A percentile compares a stretch with the other conserved stretches of the same genome.
phyloP scores from a whole-genome alignment of 495 filamentous ascomycete species.

The Cairneyella variabilis region DNA sequence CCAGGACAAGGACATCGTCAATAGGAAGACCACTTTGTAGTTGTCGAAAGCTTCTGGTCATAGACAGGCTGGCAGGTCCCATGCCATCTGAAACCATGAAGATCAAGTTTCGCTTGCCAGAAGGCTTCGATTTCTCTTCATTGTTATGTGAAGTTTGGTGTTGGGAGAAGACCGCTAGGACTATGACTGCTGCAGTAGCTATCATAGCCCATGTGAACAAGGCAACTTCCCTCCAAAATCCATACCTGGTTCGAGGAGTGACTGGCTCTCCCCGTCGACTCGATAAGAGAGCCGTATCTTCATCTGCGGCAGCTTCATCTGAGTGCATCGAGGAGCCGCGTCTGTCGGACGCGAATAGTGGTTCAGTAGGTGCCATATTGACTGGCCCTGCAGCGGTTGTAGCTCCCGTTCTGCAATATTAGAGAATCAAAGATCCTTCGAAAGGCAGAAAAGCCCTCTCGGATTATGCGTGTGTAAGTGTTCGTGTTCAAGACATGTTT shows the following conservation, averaged over 20 bases:
- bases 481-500: too few relatives aligned
- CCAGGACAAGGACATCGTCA: slow-evolving; percentile 71
- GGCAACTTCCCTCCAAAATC: slow-evolving; percentile 51
- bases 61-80: slow-evolving; percentile 83
- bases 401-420: too few relatives aligned
- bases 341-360: slow-evolving; percentile 20
- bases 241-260: not conserved
- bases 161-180: slow-evolving; percentile 71
- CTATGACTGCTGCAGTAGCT: slow-evolving; percentile 75
- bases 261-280: slow-evolving; percentile 1
- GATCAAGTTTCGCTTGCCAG: slow-evolving; percentile 83
- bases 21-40: slow-evolving; percentile 55
- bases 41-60: slow-evolving; percentile 84
- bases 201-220: slow-evolving; percentile 83
- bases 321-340: slow-evolving; percentile 19
- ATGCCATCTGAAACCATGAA: slow-evolving; percentile 99
- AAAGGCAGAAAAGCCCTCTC: too few relatives aligned
- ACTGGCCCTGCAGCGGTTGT: too few relatives aligned
- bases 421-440: too few relatives aligned
- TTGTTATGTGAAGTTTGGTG: slow-evolving; percentile 40
- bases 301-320: slow-evolving; percentile 23
- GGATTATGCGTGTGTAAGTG: too few relatives aligned
- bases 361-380: slow-evolving; percentile 15
- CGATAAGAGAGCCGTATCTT: slow-evolving; percentile 26
- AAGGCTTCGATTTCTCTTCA: slow-evolving; percentile 11